These are phyloP conservation scores for Metschnikowia lochheadii DNA, from an alignment of 805 yeast genomes.

Conservation along the genomic window DNA sequence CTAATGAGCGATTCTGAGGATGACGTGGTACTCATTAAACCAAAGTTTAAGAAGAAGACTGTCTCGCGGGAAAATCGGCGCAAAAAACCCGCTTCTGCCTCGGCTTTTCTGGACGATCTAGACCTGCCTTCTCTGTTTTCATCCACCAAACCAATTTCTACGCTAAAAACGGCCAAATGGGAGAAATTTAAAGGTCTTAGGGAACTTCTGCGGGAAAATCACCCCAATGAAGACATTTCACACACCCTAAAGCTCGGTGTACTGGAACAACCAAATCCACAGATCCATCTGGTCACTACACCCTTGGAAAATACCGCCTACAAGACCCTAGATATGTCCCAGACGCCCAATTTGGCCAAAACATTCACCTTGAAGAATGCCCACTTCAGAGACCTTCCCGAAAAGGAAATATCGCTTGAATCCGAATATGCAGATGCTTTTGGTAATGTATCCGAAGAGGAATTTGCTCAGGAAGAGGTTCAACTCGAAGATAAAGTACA, in stretches of 20 bases:
- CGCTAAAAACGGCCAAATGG: not conserved
- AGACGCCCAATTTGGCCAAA: slow-evolving; percentile 6
- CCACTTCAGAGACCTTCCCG: slow-evolving; percentile 11
- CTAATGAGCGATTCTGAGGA: not conserved
- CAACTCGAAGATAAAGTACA: slow-evolving; percentile 3
- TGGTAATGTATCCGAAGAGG: slow-evolving; percentile 14
- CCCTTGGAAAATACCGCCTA: slow-evolving; percentile 20
- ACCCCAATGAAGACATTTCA: not conserved
- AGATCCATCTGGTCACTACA: too few species aligned
- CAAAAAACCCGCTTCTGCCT: not conserved
- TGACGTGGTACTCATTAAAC: not conserved
- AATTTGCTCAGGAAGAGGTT: not conserved
- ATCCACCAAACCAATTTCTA: not conserved
- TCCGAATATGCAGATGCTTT: slow-evolving; percentile 13
- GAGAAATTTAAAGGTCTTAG: not conserved
- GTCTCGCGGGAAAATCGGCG: not conserved
- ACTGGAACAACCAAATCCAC: not conserved
- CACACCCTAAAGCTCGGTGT: not conserved
- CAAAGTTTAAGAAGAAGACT: not conserved
- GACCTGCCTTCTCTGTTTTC: not conserved
- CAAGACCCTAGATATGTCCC: slow-evolving; percentile 1
- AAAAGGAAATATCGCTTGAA: slow-evolving; percentile 3
- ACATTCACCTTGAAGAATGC: slow-evolving; percentile 11
- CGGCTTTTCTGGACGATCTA: not conserved
- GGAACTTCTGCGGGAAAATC: not conserved